These are phyloP conservation scores for Hypoxylon sp. DNA, from an alignment of 2,329 filamentous ascomycete species.

Conservation along the genomic window DNA sequence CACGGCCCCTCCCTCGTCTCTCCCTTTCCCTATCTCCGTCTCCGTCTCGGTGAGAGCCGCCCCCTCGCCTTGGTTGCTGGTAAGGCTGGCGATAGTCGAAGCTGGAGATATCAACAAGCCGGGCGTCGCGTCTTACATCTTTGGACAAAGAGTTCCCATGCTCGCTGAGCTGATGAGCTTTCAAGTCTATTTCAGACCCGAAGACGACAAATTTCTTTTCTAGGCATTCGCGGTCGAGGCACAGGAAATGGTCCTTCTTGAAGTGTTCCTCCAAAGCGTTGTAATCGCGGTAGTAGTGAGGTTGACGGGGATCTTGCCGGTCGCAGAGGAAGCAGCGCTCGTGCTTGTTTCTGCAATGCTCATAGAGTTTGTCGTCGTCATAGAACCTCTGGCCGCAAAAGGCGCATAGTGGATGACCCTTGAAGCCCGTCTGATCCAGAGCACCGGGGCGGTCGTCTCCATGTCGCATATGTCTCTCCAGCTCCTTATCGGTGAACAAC, in stretches of 20 bases:
- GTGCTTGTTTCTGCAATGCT: conserved; percentile 93
- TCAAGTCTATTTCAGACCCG: conserved; percentile 92
- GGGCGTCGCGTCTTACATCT: conserved; percentile 84
- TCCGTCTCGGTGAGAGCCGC: conserved; percentile 60
- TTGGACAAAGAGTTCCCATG: conserved; percentile 87
- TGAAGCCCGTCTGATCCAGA: conserved; percentile 94
- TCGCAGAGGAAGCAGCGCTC: conserved; percentile 97
- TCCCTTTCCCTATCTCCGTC: conserved; percentile 61
- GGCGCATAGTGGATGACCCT: conserved; percentile 92
- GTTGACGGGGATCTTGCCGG: conserved; percentile 75
- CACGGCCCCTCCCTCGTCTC: conserved; percentile 70
- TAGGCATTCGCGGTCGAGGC: conserved; percentile 86
- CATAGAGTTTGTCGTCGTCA: conserved; percentile 93
- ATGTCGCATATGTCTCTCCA: conserved; percentile 88
- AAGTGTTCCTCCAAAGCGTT: conserved; percentile 90
- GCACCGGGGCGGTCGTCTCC: conserved; percentile 94
- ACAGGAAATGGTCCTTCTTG: conserved; percentile 87
- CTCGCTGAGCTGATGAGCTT: conserved; percentile 89
- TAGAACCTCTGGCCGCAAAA: conserved; percentile 96
- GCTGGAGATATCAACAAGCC: conserved; percentile 86
- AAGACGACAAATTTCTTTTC: conserved; percentile 99
- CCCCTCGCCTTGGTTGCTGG: conserved; percentile 68
- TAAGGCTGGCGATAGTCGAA: conserved; percentile 87
- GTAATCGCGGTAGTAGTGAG: conserved; percentile 94
- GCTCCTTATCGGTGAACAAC: conserved; percentile 84